Conservation (phyloP, 1,284 basidiomycete species). For the Rhizoctonia solani region DNA sequence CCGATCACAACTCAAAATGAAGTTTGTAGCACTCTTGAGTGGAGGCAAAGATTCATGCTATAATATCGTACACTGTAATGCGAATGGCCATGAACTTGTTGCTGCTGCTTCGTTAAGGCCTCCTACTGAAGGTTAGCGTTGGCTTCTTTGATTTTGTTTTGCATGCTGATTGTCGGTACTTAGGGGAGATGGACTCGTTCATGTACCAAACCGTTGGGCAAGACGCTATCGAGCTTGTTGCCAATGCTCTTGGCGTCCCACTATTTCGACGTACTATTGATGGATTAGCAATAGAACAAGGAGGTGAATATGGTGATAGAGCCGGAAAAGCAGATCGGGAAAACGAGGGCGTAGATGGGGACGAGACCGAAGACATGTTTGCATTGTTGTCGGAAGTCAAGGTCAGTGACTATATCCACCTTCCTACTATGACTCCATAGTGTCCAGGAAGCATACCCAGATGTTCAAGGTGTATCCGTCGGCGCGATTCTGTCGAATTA, state of each 20-base stretch:
- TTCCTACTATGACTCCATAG: constrained; percentile 9
- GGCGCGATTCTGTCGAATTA: constrained; percentile 98
- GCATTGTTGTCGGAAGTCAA: constrained; percentile 78
- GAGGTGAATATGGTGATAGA: constrained; percentile 81
- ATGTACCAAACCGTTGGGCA: constrained; percentile 99
- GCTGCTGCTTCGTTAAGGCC: constrained; percentile 91
- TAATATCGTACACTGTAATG: constrained; percentile 87
- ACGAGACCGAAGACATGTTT: constrained; percentile 96
- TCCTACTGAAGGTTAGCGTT: constrained; percentile 69
- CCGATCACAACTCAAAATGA: constrained; percentile 58
- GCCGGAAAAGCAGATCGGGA: constrained; percentile 44
- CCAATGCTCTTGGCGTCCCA: constrained; percentile 83
- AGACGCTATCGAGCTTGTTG: constrained; percentile 87
- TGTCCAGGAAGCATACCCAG: constrained; percentile 74
- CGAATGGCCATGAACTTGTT: constrained; percentile 86
- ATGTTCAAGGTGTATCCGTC: constrained; percentile 86
- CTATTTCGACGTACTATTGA: constrained; percentile 81
- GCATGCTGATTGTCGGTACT: constrained; percentile 9
- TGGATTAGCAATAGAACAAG: constrained; percentile 81
- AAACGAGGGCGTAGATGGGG: constrained; percentile 62
- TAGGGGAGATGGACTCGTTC: constrained; percentile 98
- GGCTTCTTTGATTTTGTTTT: neutral
- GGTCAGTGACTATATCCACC: constrained; percentile 51
- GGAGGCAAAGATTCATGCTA: constrained; percentile 99
- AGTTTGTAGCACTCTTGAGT: constrained; percentile 92